Evolutionary conservation across 768 basidiomycete genomes (phyloP), one percentile per base, ranked within the genome.

Genomic region (Hygrocybe punicea): DNA sequence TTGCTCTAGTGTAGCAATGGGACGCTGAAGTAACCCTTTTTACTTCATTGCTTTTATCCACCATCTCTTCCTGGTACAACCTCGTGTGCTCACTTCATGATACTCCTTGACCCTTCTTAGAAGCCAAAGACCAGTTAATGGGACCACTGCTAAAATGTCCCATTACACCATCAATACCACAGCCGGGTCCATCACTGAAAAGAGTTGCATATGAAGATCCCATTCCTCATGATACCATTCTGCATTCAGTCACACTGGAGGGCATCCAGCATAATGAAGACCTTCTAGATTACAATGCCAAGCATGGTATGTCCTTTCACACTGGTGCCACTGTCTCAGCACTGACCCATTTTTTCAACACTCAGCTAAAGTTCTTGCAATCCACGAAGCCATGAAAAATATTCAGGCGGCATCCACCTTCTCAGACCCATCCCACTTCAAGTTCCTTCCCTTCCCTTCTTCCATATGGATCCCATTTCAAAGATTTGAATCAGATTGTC

Each of bases 381-480:
- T 47, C 23, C 45, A 47, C 45, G 23, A 47, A 47, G 45, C 45
- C 49, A 58, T 60, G 42, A 51, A 58, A 8, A 21, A 25, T 7
- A 24, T 50, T 60, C 55, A 39, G 36, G 36, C n/a, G 10, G 36
- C 9, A 39, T 39, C n/a, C 36, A 39, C n/a, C n/a, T n/a, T n/a
- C n/a, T n/a, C n/a, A n/a, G n/a, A n/a, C n/a, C n/a, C n/a, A n/a
- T n/a, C n/a, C n/a, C n/a, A n/a, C n/a, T n/a, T n/a, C n/a, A n/a
- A n/a, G n/a, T n/a, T n/a, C n/a, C n/a, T n/a, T n/a, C 57, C 60
- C 53, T 60, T 39, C 45, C 59, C 59, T 49, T 60, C 59, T 17
- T 50, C 33, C 7, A 50, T 60, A 25, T 39, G n/a, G 49, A 58
- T 60, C 21, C 57, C 57, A 33, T 49, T 17, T 21, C 44, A 60